phyloP scores from a whole-genome alignment of 345 rosid genomes.

The Populus davidiana region DNA sequence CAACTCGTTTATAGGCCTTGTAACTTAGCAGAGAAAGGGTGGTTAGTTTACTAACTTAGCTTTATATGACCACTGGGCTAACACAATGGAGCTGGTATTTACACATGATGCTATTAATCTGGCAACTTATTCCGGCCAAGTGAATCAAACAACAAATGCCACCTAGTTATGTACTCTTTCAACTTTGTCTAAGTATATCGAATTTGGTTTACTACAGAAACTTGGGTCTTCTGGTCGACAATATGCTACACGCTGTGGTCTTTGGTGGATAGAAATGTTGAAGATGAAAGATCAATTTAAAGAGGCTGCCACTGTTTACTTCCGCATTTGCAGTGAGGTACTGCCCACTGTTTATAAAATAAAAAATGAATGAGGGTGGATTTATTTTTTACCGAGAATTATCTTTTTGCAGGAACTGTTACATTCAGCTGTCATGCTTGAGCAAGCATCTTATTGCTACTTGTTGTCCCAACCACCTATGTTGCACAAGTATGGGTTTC shows the following conservation, averaged over 20 bases:
- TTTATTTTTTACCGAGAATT: constrained; percentile 10
- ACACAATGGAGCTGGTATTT: neutral
- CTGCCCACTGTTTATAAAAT: constrained; percentile 16
- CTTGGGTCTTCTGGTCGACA: constrained; percentile 69
- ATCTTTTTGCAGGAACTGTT: constrained; percentile 61
- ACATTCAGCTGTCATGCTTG: constrained; percentile 97
- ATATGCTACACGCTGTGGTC: constrained; percentile 91
- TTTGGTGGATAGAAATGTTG: constrained; percentile 98
- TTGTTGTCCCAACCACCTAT: constrained; percentile 80
- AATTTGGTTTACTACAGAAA: constrained; percentile 48
- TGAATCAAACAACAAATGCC: neutral
- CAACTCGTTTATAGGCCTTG: neutral
- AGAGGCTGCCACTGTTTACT: constrained; percentile 94
- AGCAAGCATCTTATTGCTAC: constrained; percentile 98
- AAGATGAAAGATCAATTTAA: constrained; percentile 77
- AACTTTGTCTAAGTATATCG: neutral
- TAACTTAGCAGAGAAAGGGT: neutral
- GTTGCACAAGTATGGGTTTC: constrained; percentile 96
- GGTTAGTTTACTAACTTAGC: neutral
- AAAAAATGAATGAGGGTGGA: neutral
- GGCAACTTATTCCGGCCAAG: neutral
- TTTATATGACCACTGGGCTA: neutral
- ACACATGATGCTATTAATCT: neutral
- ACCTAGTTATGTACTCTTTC: constrained; percentile 1
- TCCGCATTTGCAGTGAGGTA: constrained; percentile 95